Conservation (phyloP, 1,284 basidiomycete genomes). For the Boletus smithii region DNA sequence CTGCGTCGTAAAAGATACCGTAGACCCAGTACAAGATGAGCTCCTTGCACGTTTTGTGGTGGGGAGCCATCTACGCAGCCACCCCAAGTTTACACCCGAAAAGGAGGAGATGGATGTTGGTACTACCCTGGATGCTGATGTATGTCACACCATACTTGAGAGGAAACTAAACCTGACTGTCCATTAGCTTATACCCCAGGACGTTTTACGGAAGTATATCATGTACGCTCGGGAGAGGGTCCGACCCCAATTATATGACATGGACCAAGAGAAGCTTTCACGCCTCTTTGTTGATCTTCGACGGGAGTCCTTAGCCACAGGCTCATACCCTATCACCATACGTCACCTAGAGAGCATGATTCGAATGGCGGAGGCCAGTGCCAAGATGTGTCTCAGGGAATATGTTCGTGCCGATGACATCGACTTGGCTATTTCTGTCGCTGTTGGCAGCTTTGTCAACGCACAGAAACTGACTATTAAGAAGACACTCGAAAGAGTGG, state of each 20-base stretch:
- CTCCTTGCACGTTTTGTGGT: slow-evolving; percentile 96
- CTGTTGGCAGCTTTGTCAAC: slow-evolving; percentile 91
- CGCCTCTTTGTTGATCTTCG: slow-evolving; percentile 96
- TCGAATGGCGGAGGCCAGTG: slow-evolving; percentile 97
- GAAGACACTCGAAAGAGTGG: slow-evolving; percentile 90
- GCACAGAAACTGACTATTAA: slow-evolving; percentile 99
- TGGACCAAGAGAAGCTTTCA: slow-evolving; percentile 95
- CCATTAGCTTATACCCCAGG: slow-evolving; percentile 89
- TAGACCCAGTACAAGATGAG: slow-evolving; percentile 96
- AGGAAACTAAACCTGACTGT: slow-evolving; percentile 12
- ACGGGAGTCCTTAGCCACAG: slow-evolving; percentile 93
- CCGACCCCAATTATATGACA: slow-evolving; percentile 86
- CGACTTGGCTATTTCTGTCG: slow-evolving; percentile 94
- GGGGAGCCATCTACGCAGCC: slow-evolving; percentile 90
- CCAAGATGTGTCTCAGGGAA: slow-evolving; percentile 97
- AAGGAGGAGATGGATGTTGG: slow-evolving; percentile 86
- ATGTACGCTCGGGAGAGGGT: slow-evolving; percentile 97
- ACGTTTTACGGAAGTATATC: slow-evolving; percentile 97
- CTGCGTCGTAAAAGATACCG: slow-evolving; percentile 97
- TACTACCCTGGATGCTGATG: slow-evolving; percentile 88
- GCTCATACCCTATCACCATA: slow-evolving; percentile 97
- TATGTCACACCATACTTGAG: slow-evolving; percentile 40
- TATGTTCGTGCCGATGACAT: slow-evolving; percentile 96
- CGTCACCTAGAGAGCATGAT: slow-evolving; percentile 99
- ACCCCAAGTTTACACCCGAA: slow-evolving; percentile 87